Evolutionary conservation across 2,329 filamentous ascomycete genomes (phyloP).

Genomic region (Raffaelea ambrosiae): DNA sequence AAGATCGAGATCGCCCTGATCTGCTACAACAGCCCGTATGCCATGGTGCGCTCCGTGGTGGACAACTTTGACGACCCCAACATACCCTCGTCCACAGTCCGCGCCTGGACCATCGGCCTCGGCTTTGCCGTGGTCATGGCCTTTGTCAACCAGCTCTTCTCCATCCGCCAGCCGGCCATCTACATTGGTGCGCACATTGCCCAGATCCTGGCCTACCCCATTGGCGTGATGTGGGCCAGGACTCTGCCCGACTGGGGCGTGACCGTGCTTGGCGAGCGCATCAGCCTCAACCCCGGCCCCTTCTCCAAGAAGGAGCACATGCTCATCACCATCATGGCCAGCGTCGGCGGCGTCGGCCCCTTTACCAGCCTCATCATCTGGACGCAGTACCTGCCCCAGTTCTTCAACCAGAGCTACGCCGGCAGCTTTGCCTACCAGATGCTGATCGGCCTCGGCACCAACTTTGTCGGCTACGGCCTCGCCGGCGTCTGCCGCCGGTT

Average conservation of each 20-base stretch:
- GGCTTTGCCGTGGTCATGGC: conserved; percentile 38
- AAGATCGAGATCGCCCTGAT: conserved; percentile 45
- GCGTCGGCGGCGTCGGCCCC: conserved; percentile 40
- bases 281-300: conserved; percentile 46
- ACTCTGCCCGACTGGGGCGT: conserved; percentile 43
- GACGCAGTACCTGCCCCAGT: conserved; percentile 27
- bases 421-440: conserved; percentile 33
- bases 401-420: conserved; percentile 28
- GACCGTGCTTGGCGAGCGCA: conserved; percentile 34
- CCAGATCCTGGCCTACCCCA: conserved; percentile 46
- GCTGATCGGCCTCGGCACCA: conserved; percentile 39
- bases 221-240: conserved; percentile 41
- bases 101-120: conserved; percentile 47
- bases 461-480: conserved; percentile 47
- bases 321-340: conserved; percentile 52
- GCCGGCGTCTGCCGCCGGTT: conserved; percentile 41
- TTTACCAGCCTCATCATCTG: conserved; percentile 43
- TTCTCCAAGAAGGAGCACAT: conserved; percentile 51
- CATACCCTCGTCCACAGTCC: conserved; percentile 44
- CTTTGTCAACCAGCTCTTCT: conserved; percentile 50
- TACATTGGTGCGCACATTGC: conserved; percentile 46
- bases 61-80: conserved; percentile 45
- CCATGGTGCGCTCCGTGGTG: conserved; percentile 47
- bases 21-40: conserved; percentile 33
- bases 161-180: conserved; percentile 46